Percentiles rank a stretch among this genome's conserved stretches.
Evolutionary conservation across 2,329 filamentous ascomycete species (phyloP).

Genomic region (Fusarium liriodendri): DNA sequence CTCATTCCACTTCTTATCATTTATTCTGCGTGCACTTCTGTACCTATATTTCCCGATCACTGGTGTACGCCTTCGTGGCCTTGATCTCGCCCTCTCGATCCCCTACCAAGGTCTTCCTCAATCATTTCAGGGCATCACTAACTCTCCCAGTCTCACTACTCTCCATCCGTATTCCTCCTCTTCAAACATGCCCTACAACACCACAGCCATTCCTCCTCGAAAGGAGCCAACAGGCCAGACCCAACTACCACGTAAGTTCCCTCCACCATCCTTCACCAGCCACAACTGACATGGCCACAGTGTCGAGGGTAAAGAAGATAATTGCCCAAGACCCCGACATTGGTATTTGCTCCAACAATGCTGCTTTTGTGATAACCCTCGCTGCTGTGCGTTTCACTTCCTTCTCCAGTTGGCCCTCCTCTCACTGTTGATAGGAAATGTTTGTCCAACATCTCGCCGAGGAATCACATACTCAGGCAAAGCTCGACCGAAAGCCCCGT

Average conservation of each 20-base stretch:
- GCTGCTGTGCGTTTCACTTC: slow-evolving; percentile 74
- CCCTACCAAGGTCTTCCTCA: not conserved
- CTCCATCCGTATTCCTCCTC: not conserved
- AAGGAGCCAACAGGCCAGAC: slow-evolving; percentile 88
- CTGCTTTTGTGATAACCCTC: slow-evolving; percentile 91
- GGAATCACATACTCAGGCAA: slow-evolving; percentile 88
- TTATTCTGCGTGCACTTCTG: not conserved
- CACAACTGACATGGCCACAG: slow-evolving; percentile 57
- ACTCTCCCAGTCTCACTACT: not conserved
- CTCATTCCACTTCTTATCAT: not conserved
- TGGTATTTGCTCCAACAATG: slow-evolving; percentile 88
- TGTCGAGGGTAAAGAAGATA: slow-evolving; percentile 96
- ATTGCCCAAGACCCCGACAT: slow-evolving; percentile 90
- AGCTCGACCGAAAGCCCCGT: slow-evolving; percentile 89
- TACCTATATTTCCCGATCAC: not conserved
- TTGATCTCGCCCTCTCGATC: not conserved
- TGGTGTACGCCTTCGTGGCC: not conserved
- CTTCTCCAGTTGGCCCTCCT: not conserved
- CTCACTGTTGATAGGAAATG: slow-evolving; percentile 74
- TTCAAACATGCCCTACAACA: slow-evolving; percentile 86
- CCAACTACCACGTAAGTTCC: slow-evolving; percentile 82
- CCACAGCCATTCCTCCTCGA: slow-evolving; percentile 80
- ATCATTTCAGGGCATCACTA: not conserved
- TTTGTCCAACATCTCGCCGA: slow-evolving; percentile 93
- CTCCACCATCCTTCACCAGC: not conserved